Conservation (phyloP, 129 eudicot species). For the Saussurea involucrata region DNA sequence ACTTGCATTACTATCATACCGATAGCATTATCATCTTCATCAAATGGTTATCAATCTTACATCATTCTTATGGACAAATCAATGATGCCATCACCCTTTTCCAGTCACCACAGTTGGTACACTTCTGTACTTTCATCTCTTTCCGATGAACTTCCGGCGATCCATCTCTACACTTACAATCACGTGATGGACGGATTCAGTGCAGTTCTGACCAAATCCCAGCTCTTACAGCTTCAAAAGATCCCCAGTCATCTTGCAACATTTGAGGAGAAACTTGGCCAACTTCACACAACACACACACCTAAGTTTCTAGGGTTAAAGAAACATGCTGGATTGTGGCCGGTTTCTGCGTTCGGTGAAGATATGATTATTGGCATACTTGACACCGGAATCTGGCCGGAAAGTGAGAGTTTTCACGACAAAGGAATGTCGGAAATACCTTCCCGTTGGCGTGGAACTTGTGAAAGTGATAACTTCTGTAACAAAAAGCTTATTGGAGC, state of each 20-base stretch:
- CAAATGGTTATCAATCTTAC: slow-evolving; percentile 31
- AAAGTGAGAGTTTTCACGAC: slow-evolving; percentile 46
- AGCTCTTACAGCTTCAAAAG: slow-evolving; percentile 24
- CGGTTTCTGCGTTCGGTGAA: slow-evolving; percentile 37
- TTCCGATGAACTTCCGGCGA: slow-evolving; percentile 18
- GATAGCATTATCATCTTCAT: slow-evolving; percentile 16
- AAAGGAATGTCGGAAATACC: slow-evolving; percentile 48
- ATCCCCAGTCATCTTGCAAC: slow-evolving; percentile 33
- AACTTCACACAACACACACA: slow-evolving; percentile 44
- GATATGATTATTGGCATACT: slow-evolving; percentile 49
- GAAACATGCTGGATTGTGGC: slow-evolving; percentile 42
- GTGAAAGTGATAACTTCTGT: slow-evolving; percentile 37
- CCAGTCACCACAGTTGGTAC: slow-evolving; percentile 49
- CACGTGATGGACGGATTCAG: slow-evolving; percentile 45
- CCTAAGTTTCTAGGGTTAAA: slow-evolving; percentile 40
- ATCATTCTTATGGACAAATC: slow-evolving; percentile 52
- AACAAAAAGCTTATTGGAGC: slow-evolving; percentile 50
- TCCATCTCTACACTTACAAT: slow-evolving; percentile 47
- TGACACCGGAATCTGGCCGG: slow-evolving; percentile 58
- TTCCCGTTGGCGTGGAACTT: slow-evolving; percentile 47
- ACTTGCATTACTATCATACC: slow-evolving; percentile 5
- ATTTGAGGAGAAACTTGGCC: slow-evolving; percentile 35
- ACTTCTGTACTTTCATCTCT: slow-evolving; percentile 40
- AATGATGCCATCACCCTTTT: slow-evolving; percentile 38
- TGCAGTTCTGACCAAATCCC: slow-evolving; percentile 30